Evolutionary conservation across 2,329 filamentous ascomycete genomes (phyloP), one percentile per base, ranked within the genome.

Genomic region (Blumeria hordei): DNA sequence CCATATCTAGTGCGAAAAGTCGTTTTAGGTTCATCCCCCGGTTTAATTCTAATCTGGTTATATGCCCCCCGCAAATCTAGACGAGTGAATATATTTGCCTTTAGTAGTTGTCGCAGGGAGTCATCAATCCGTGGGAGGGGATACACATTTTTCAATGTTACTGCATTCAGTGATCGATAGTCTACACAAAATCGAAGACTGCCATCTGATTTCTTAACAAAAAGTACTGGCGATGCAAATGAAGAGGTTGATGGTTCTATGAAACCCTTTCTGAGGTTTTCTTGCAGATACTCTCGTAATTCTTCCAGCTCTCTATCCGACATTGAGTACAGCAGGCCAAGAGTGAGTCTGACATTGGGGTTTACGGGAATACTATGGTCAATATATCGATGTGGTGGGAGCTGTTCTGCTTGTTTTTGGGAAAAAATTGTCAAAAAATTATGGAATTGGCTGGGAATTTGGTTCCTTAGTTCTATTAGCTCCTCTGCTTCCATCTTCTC

Each of bases 251-350:
- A 44, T 14, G 35, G 33, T 16, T 52, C 10, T 7, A 56, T 53
- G 11, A 56, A 54, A 44, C 49, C 55, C 16, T 56, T 56, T 2
- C 16, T 8, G n/a, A 56, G 37, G 14, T 44, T 56, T 18, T 56
- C 55, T n/a, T 35, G 36, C 9, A 56, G 37, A 21, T 53, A 56
- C 33, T 56, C 32, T 3, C 28, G 2, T 6, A 54, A 32, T 6
- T 3, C 8, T 32, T 41, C 6, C 8, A 56, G 34, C 21, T 54
- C 41, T 1, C 4, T 21, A 28, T 47, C 12, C 32, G 43, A 47
- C 8, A 47, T 9, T 7, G n/a, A n/a, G 21, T 44, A 8, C 21
- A 12, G n/a, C 8, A 12, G 43, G 43, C n/a, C 43, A 16, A 9
- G 11, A 18, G 16, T 8, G 3, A 21, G 11, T 47, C 32, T 47